Conservation (phyloP, 192 early-diverging fungal genomes). For the Coemansia reversa region DNA sequence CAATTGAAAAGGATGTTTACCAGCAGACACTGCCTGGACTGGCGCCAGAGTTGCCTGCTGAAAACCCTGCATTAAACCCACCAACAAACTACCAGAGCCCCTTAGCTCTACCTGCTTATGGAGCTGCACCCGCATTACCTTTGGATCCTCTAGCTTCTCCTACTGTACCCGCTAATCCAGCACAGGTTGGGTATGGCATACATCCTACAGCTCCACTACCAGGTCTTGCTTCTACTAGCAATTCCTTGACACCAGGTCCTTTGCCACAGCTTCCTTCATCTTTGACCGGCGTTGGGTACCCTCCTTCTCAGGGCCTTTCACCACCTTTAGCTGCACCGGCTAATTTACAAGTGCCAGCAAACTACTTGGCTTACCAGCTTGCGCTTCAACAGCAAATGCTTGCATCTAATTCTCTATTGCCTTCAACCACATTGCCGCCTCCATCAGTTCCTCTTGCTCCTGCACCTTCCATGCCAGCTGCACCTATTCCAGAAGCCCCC, state of each 20-base stretch:
- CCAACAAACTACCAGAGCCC: neutral
- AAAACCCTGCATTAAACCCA: neutral
- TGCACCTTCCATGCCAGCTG: slow-evolving; percentile 3
- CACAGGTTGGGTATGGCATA: neutral
- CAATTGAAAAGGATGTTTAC: neutral
- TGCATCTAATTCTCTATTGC: too few species aligned
- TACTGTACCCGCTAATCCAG: slow-evolving; percentile 7
- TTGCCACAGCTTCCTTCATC: too few species aligned
- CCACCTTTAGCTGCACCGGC: too few species aligned
- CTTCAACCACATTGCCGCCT: neutral
- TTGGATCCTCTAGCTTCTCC: neutral
- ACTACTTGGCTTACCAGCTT: too few species aligned
- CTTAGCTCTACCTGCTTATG: too few species aligned
- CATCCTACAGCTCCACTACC: slow-evolving; percentile 8
- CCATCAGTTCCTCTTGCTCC: neutral
- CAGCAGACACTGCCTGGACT: neutral
- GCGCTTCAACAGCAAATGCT: too few species aligned
- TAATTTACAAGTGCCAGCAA: too few species aligned
- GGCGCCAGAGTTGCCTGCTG: neutral
- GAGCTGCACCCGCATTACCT: neutral
- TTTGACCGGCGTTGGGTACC: too few species aligned
- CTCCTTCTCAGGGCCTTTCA: too few species aligned
- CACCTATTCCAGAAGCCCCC: slow-evolving; percentile 3
- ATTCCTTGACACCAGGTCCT: neutral
- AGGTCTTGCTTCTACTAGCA: neutral